Conservation (phyloP, 106 monocot genomes). For the Posidonia australis region DNA sequence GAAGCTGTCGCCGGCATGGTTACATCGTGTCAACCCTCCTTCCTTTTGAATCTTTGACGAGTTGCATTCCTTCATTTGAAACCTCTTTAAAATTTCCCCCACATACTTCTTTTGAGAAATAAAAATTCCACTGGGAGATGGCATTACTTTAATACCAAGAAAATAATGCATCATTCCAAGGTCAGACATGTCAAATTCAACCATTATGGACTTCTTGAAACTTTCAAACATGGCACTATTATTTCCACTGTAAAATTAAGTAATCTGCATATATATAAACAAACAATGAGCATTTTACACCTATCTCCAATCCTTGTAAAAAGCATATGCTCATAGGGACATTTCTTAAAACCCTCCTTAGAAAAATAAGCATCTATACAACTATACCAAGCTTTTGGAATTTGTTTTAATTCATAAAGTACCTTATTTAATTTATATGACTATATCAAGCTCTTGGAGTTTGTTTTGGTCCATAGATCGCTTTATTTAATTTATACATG, state of each 20-base stretch:
- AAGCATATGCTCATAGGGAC: constrained; percentile 14
- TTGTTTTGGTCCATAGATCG: constrained; percentile 16
- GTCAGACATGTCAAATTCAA: constrained; percentile 11
- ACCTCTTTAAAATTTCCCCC: not conserved
- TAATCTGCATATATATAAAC: constrained; percentile 20
- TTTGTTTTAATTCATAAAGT: no score
- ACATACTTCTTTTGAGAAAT: not conserved
- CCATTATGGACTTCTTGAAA: constrained; percentile 15
- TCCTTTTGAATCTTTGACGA: no score
- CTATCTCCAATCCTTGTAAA: constrained; percentile 5
- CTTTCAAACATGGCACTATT: constrained; percentile 4
- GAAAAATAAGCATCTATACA: constrained; percentile 7
- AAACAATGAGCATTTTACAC: constrained; percentile 1
- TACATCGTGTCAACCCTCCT: no score
- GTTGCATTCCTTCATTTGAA: not conserved
- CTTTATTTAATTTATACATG: constrained; percentile 15
- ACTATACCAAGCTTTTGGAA: constrained; percentile 21
- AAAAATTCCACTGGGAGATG: not conserved
- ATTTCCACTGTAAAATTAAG: constrained; percentile 12
- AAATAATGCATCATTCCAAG: constrained; percentile 1
- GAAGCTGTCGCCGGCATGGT: no score
- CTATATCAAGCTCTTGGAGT: not conserved
- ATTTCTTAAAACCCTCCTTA: constrained; percentile 12
- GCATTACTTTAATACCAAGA: not conserved
- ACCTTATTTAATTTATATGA: no score